Conservation (phyloP, 129 eudicot genomes). For the Mikania micrantha region DNA sequence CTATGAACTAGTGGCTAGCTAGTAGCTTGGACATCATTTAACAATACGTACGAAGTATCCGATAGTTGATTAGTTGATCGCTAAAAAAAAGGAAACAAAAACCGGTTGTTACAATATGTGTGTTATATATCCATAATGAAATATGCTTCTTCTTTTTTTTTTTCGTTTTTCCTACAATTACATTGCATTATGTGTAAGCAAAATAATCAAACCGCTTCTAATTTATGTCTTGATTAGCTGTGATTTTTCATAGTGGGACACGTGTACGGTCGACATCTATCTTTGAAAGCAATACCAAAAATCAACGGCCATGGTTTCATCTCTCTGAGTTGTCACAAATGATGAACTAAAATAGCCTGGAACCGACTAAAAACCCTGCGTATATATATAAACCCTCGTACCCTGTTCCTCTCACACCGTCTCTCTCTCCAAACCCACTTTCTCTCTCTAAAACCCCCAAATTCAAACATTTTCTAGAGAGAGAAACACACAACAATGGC, state of each 20-base stretch:
- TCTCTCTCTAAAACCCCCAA: constrained; percentile 3
- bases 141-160: no score
- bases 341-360: not conserved
- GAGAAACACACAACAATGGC: constrained; percentile 33
- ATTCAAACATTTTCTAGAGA: not conserved
- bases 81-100: no score
- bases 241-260: not conserved
- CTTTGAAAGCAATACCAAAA: not conserved
- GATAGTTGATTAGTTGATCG: no score
- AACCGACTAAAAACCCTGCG: constrained; percentile 12
- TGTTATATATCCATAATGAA: no score
- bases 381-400: constrained; percentile 8
- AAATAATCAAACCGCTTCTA: not conserved
- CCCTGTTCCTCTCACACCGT: not conserved
- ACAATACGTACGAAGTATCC: no score
- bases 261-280: not conserved
- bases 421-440: not conserved
- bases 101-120: no score
- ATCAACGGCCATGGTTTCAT: not conserved
- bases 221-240: not conserved
- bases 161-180: no score
- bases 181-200: no score
- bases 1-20: no score
- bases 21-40: no score
- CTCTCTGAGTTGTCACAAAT: constrained; percentile 5